Evolutionary conservation across 371 early-diverging fungal species (phyloP).

Genomic region (Mortierella sp.): DNA sequence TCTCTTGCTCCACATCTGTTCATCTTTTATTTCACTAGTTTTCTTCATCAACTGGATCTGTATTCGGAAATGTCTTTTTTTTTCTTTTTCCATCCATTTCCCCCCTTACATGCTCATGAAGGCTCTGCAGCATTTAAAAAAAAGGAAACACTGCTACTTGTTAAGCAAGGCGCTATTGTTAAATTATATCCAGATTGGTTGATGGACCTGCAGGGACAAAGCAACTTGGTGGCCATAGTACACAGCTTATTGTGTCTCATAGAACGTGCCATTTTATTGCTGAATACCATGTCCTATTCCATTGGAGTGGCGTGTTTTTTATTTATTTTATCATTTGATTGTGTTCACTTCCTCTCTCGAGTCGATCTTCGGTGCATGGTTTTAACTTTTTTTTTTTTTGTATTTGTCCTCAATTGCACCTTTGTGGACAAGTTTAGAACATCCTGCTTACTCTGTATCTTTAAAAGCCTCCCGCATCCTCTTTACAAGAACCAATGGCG

Average conservation of each 20-base stretch:
- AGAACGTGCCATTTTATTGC: neutral
- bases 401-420: neutral
- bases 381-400: neutral
- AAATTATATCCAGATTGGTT: neutral
- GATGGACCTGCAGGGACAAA: constrained; percentile 1
- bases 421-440: neutral
- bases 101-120: neutral
- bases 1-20: no score
- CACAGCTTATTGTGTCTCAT: constrained; percentile 3
- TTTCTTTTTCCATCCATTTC: neutral
- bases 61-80: no score
- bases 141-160: neutral
- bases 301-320: neutral
- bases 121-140: neutral
- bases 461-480: constrained; percentile 1
- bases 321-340: neutral
- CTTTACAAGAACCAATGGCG: constrained; percentile 20
- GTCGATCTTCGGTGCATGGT: neutral
- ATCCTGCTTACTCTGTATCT: neutral
- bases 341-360: neutral
- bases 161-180: neutral
- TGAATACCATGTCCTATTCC: constrained; percentile 7
- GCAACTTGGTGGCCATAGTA: neutral
- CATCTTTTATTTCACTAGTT: no score
- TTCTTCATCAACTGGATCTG: no score